phyloP scores from a whole-genome alignment of 192 early-diverging fungal genomes.

The Piromyces finnis region DNA sequence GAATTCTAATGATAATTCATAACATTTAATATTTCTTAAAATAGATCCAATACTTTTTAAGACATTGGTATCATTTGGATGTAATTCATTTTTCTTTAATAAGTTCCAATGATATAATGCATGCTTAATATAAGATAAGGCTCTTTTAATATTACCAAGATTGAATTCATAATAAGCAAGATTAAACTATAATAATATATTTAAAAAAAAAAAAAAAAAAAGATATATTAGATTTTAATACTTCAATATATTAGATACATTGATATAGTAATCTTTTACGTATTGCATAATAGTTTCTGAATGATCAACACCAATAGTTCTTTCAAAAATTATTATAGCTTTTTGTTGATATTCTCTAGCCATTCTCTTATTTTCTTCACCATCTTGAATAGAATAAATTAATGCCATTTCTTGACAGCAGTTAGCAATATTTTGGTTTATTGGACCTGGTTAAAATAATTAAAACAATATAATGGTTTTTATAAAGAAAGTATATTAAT shows the following conservation, averaged over 20 bases:
- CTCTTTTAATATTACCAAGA: constrained; percentile 45
- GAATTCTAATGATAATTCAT: background rate
- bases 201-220: background rate
- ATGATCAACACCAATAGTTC: constrained; percentile 69
- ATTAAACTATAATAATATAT: constrained; percentile 14
- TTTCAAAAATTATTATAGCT: constrained; percentile 69
- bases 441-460: no score
- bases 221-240: no score
- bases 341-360: constrained; percentile 41
- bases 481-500: no score
- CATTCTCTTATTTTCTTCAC: constrained; percentile 41
- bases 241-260: no score
- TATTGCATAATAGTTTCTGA: constrained; percentile 77
- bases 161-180: constrained; percentile 80
- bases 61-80: background rate
- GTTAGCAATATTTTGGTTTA: constrained; percentile 78
- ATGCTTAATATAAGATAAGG: constrained; percentile 63
- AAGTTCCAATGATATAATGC: constrained; percentile 66
- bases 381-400: constrained; percentile 54
- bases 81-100: constrained; percentile 11
- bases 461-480: no score
- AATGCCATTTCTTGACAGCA: constrained; percentile 68
- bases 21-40: background rate
- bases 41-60: background rate
- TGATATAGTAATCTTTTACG: constrained; percentile 16